Evolutionary conservation across 2,329 filamentous ascomycete species (phyloP), one percentile per base, ranked within the genome.

Genomic region (Arthrobotrys sinensis): DNA sequence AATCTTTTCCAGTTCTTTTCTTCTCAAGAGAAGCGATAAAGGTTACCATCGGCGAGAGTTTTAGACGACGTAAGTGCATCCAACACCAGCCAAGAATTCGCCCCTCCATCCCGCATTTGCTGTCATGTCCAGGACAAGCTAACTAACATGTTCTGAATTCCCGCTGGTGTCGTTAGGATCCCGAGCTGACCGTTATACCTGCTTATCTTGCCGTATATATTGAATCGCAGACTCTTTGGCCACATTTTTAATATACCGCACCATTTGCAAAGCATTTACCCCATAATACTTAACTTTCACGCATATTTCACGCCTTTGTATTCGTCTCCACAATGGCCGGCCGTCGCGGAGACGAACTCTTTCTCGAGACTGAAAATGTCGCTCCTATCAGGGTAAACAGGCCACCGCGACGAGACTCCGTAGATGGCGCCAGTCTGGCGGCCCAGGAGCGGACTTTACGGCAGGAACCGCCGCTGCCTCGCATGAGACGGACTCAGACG

Each of bases 381-480:
- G 50, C 38, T 21, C 75, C 75, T 57, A 62, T 67, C 63, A 78
- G 67, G 50, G 53, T 78, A 14, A 72, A 72, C 19, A 72, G 67
- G 43, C 46, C 19, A 16, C 75, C 50, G 45, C 60, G 75, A 52
- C 64, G 67, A 50, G 75, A 78, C 21, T 78, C 75, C 36, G 53
- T 78, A 69, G 75, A 78, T 60, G 75, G 75, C 43, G 75, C 75
- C 52, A 78, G 69, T 46, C 48, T 78, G 55, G 75, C 75, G 50
- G 75, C 75, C 36, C 75, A 78, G 67, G 75, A 78, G 67, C 75
- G 75, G 50, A 78, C 60, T 67, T 40, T 78, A 64, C 62, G 53
- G 63, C 79, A 80, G 52, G 80, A 80, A 65, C 80, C 80, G 19
- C 81, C 81, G 43, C 76, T 77, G 36, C 65, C 80, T 50, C 69